phyloP scores from a whole-genome alignment of 768 basidiomycete genomes.

The Lentinula lateritia region DNA sequence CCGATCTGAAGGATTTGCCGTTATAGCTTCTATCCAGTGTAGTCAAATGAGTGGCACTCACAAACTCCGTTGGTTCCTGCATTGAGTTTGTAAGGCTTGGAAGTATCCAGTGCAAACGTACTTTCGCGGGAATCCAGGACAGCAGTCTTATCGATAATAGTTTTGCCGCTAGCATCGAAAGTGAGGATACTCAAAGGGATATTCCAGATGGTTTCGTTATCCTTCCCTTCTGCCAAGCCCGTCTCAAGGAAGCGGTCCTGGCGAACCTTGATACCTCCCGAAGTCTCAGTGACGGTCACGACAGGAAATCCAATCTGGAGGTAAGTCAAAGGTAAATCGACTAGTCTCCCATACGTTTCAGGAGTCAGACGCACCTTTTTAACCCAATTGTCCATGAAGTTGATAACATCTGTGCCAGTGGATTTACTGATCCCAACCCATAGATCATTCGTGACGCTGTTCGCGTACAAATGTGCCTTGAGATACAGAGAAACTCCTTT shows the following conservation, averaged over 20 bases:
- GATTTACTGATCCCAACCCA: slow-evolving; percentile 65
- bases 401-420: slow-evolving; percentile 51
- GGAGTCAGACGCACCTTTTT: slow-evolving; percentile 33
- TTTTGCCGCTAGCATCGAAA: slow-evolving; percentile 38
- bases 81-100: slow-evolving; percentile 65
- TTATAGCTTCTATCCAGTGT: not conserved
- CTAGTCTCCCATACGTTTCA: not conserved
- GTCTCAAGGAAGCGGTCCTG: slow-evolving; percentile 75
- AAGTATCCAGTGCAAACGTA: slow-evolving; percentile 48
- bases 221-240: slow-evolving; percentile 54
- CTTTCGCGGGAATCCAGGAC: slow-evolving; percentile 51
- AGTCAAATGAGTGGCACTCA: slow-evolving; percentile 22
- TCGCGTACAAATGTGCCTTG: slow-evolving; percentile 61
- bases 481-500: slow-evolving; percentile 69
- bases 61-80: slow-evolving; percentile 69
- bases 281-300: slow-evolving; percentile 56
- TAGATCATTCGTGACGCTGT: slow-evolving; percentile 58
- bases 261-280: slow-evolving; percentile 48
- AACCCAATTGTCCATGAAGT: slow-evolving; percentile 71
- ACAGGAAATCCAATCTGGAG: slow-evolving; percentile 67
- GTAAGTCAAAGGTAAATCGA: not conserved
- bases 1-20: slow-evolving; percentile 35
- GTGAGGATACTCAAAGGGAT: slow-evolving; percentile 58
- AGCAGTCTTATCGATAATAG: slow-evolving; percentile 42
- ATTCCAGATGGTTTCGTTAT: slow-evolving; percentile 65